A percentile compares a stretch with the other conserved stretches of the same genome.
These are phyloP conservation scores for Beta vulgaris DNA, from an alignment of 148 eudicot genomes.

Conservation along the genomic window DNA sequence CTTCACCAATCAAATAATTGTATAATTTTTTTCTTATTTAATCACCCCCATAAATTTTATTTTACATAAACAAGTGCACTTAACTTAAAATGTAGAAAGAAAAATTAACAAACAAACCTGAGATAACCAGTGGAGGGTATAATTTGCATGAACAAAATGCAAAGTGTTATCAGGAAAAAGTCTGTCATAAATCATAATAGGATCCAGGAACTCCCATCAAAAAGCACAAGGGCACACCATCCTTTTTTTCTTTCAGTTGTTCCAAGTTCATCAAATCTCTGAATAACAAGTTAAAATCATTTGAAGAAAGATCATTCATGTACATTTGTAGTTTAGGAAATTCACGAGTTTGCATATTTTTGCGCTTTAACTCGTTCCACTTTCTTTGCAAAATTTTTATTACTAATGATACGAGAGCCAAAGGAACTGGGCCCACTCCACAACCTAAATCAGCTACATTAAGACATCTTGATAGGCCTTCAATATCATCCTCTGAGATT, in stretches of 20 bases:
- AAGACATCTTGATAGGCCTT: not conserved
- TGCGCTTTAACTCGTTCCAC: slow-evolving; percentile 11
- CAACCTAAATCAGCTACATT: slow-evolving; percentile 3
- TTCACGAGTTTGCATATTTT: not conserved
- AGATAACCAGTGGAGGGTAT: too few species aligned
- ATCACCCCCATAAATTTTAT: too few species aligned
- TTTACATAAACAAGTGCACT: too few species aligned
- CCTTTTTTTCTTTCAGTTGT: not conserved
- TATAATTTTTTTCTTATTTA: too few species aligned
- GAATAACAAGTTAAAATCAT: slow-evolving; percentile 47
- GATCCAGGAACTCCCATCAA: slow-evolving; percentile 40
- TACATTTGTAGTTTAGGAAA: slow-evolving; percentile 26
- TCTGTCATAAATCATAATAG: slow-evolving; percentile 29
- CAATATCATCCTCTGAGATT: too few species aligned
- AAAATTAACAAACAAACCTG: too few species aligned
- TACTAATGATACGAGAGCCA: not conserved
- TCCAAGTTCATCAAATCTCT: slow-evolving; percentile 6
- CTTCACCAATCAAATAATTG: too few species aligned
- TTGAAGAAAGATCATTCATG: slow-evolving; percentile 46
- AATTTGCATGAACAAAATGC: too few species aligned
- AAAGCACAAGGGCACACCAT: slow-evolving; percentile 16
- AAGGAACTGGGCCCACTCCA: not conserved
- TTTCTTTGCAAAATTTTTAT: not conserved
- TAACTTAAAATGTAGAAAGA: too few species aligned
- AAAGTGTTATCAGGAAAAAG: slow-evolving; percentile 35